Base-by-base conservation (phyloP, 2,329 filamentous ascomycete genomes). In the Calonectria hawksworthii region DNA sequence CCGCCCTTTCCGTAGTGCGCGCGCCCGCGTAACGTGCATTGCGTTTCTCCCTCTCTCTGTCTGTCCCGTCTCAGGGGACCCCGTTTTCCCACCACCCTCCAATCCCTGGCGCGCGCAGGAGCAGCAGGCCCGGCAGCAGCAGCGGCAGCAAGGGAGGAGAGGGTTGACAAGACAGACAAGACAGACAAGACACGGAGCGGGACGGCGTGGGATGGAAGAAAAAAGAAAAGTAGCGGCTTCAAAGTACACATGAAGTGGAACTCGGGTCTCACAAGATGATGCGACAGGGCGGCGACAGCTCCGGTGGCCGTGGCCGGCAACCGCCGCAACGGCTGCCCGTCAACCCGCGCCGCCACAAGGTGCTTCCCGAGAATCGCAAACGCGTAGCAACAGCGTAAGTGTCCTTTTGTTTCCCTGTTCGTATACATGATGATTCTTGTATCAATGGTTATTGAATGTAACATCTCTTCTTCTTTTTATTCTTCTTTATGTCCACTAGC, bases 321-420 rank as follows among this genome's bases (percentile, higher is more conserved):
- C 75, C 77, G 74, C 80, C 81, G 50, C 78, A 86, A 69, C 85
- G 88, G 68, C 83, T 90, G 76, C 87, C 88, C 34, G 88, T 89
- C 76, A 89, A 90, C 78, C 87, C 88, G 66, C 86, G 88, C 64
- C 85, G 87, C 67, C 85, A 88, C 77, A 88, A 88, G 81, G 88
- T 90, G 65, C 80, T 86, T 30, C 84, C 86, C 5, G 87, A 88
- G 61, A 81, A 88, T 74, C 85, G 88, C 67, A 89, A 89, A 80
- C 86, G 88, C 56, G 88, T 89, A 63, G 84, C 85, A 21, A 88
- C 86, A 70, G 88, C 88, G 88, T 89, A 83, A 86, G 87, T 86
- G 32, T 47, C 11, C 38, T 50, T 66, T 28, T 28, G 9, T 44
- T 54, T n/a, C n/a, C 32, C 13, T 56, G 38, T 23, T 14, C 30